A percentile compares a stretch with the other conserved stretches of the same genome.
These are phyloP conservation scores for Malus fusca DNA, from an alignment of 306 rosid species.

Conservation along the genomic window DNA sequence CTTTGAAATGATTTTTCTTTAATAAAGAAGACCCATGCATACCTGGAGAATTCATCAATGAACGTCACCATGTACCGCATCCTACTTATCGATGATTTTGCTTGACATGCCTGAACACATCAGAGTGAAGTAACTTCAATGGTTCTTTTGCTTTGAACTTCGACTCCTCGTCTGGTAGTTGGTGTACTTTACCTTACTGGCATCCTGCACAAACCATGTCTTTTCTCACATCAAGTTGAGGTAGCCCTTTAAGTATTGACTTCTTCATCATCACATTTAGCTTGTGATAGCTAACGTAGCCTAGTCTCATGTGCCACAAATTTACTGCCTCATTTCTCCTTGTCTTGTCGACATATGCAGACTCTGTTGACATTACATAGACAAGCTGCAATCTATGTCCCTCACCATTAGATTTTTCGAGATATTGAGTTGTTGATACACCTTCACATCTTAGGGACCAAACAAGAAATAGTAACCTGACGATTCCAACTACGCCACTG, in stretches of 20 bases:
- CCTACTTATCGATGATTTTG: background rate
- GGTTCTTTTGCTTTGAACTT: background rate
- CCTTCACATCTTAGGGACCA: background rate
- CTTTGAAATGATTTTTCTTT: too few relatives aligned
- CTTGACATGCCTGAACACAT: background rate
- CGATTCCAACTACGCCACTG: too few relatives aligned
- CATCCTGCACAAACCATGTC: background rate
- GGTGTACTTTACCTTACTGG: background rate
- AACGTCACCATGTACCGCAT: background rate
- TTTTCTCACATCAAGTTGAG: too few relatives aligned
- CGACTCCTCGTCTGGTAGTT: background rate
- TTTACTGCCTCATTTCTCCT: background rate
- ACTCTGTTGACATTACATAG: background rate
- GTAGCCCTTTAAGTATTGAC: too few relatives aligned
- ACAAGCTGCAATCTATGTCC: background rate
- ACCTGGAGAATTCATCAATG: background rate
- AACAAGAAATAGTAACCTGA: background rate
- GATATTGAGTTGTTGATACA: background rate
- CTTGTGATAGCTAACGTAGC: too few relatives aligned
- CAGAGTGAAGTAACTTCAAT: conserved; percentile 1
- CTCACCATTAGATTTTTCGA: background rate
- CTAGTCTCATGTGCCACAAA: background rate
- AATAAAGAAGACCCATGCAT: too few relatives aligned
- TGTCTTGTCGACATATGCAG: background rate
- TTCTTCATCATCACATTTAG: too few relatives aligned